Evolutionary conservation across 768 basidiomycete genomes (phyloP).

Genomic region (Panaeolus cyanescens): DNA sequence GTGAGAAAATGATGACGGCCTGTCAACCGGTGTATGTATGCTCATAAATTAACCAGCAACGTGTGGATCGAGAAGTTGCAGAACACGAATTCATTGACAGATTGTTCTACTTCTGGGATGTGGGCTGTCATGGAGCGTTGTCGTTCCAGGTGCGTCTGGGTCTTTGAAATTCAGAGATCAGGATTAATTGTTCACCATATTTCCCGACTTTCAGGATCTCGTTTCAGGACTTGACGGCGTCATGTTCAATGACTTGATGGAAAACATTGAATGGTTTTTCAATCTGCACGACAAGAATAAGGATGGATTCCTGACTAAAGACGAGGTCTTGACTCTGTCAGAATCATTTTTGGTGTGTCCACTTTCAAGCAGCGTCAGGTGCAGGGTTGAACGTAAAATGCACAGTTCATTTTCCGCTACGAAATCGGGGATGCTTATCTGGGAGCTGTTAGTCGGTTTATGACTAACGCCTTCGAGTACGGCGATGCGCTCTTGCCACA

Average conservation of each 20-base stretch:
- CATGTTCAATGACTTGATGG: constrained; percentile 97
- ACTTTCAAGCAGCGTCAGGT: not conserved
- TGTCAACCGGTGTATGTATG: constrained; percentile 2
- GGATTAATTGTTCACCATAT: constrained; percentile 2
- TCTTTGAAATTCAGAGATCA: not conserved
- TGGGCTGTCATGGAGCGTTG: constrained; percentile 74
- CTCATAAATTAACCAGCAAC: constrained; percentile 51
- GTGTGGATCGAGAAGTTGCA: constrained; percentile 86
- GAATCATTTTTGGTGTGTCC: constrained; percentile 84
- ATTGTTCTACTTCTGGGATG: constrained; percentile 95
- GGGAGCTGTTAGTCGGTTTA: constrained; percentile 94
- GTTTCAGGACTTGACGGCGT: constrained; percentile 88
- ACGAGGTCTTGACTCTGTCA: constrained; percentile 93
- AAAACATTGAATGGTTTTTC: constrained; percentile 99
- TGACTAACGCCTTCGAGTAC: constrained; percentile 98
- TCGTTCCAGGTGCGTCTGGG: constrained; percentile 76
- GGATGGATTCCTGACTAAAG: constrained; percentile 93
- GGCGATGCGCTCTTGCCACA: constrained; percentile 88
- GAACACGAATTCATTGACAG: constrained; percentile 96
- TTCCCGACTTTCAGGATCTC: constrained; percentile 63
- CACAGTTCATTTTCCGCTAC: constrained; percentile 95
- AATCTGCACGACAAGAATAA: constrained; percentile 94
- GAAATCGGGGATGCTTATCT: constrained; percentile 97
- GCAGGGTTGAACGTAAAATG: constrained; percentile 9
- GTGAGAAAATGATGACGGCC: constrained; percentile 34